Evolutionary conservation across 2,329 filamentous ascomycete genomes (phyloP).

Genomic region (Amylocarpus encephaloides): DNA sequence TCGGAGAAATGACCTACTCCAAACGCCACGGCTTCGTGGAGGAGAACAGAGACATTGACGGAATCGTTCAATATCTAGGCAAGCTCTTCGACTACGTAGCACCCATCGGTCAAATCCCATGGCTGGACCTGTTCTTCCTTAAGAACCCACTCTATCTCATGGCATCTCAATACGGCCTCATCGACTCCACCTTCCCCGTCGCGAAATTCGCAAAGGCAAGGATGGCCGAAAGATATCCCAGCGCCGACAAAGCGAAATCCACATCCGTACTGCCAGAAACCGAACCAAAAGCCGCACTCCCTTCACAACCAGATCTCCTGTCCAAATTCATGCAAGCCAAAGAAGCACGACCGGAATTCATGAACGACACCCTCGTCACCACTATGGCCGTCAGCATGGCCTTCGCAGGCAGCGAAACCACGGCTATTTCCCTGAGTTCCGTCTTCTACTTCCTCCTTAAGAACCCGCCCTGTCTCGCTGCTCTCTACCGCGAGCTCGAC

Average conservation of each 20-base stretch:
- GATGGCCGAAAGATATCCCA: slow-evolving; percentile 54
- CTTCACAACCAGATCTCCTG: slow-evolving; percentile 47
- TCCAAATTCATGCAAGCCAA: slow-evolving; percentile 67
- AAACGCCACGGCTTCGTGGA: slow-evolving; percentile 72
- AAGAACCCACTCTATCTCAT: slow-evolving; percentile 71
- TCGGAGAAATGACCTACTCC: slow-evolving; percentile 70
- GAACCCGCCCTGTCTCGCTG: slow-evolving; percentile 48
- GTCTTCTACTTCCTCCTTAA: slow-evolving; percentile 71
- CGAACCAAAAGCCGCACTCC: slow-evolving; percentile 9
- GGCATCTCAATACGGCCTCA: slow-evolving; percentile 59
- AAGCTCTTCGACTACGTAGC: slow-evolving; percentile 65
- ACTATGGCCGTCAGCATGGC: slow-evolving; percentile 68
- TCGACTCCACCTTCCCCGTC: slow-evolving; percentile 65
- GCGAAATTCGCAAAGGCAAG: slow-evolving; percentile 64
- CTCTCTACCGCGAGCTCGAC: slow-evolving; percentile 58
- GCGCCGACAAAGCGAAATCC: not conserved
- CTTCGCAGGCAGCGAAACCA: slow-evolving; percentile 73
- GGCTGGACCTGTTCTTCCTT: slow-evolving; percentile 60
- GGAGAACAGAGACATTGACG: slow-evolving; percentile 66
- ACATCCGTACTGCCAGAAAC: slow-evolving; percentile 17
- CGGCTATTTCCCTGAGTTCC: slow-evolving; percentile 64
- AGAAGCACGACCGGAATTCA: slow-evolving; percentile 61
- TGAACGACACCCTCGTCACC: slow-evolving; percentile 63
- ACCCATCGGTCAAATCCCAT: slow-evolving; percentile 68
- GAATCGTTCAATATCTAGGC: slow-evolving; percentile 60